These are phyloP conservation scores for Metschnikowia cubensis DNA, from an alignment of 805 yeast species.

Conservation along the genomic window DNA sequence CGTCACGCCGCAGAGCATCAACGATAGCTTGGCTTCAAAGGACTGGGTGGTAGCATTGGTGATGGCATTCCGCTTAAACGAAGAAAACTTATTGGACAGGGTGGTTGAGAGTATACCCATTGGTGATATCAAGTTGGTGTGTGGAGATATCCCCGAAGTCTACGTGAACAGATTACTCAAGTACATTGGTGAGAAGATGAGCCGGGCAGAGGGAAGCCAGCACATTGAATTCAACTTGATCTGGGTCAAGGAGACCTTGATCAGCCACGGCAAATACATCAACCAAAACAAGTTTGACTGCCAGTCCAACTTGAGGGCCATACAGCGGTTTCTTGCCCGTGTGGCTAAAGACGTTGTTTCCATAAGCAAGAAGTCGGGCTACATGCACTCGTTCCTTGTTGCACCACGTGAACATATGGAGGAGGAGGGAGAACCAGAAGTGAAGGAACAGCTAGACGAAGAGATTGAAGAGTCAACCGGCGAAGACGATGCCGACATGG, in stretches of 20 bases:
- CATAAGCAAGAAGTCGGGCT: slow-evolving; percentile 50
- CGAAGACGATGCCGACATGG: slow-evolving; percentile 5
- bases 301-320: slow-evolving; percentile 58
- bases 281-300: slow-evolving; percentile 58
- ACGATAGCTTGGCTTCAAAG: slow-evolving; percentile 53
- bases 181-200: slow-evolving; percentile 60
- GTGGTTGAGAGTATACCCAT: slow-evolving; percentile 72
- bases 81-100: slow-evolving; percentile 61
- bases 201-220: slow-evolving; percentile 54
- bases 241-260: slow-evolving; percentile 72
- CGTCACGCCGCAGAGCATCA: slow-evolving; percentile 75
- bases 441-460: slow-evolving; percentile 11
- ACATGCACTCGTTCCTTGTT: slow-evolving; percentile 49
- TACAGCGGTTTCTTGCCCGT: slow-evolving; percentile 72
- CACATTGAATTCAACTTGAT: slow-evolving; percentile 81
- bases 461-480: slow-evolving; percentile 8
- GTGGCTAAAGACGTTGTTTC: slow-evolving; percentile 69
- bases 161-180: slow-evolving; percentile 65
- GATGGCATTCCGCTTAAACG: slow-evolving; percentile 93
- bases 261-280: slow-evolving; percentile 75
- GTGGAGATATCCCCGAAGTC: slow-evolving; percentile 68
- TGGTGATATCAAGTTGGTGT: slow-evolving; percentile 64
- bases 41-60: slow-evolving; percentile 75
- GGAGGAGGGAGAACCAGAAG: slow-evolving; percentile 8
- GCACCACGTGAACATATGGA: slow-evolving; percentile 10